Conservation (phyloP, 2,329 filamentous ascomycete genomes). For the Microsporum ferrugineum region DNA sequence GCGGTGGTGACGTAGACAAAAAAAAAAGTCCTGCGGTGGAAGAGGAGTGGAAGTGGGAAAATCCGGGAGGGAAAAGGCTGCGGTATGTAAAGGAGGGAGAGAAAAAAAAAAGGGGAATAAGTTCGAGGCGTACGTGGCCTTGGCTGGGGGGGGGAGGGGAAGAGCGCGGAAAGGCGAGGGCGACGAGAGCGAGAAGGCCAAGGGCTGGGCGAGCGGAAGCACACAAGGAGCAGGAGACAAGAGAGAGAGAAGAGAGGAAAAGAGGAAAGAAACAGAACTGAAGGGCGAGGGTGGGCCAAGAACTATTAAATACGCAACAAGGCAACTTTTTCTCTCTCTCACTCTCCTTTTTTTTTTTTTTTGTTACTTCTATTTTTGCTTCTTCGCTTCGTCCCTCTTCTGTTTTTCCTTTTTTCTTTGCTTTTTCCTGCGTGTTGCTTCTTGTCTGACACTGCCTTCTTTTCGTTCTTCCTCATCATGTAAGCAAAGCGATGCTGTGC, state of each 20-base stretch:
- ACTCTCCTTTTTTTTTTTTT: background rate
- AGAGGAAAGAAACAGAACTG: constrained; percentile 5
- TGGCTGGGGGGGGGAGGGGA: background rate
- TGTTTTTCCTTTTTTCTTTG: background rate
- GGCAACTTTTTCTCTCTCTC: background rate
- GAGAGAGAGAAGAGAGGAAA: background rate
- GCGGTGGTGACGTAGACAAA: too few species aligned
- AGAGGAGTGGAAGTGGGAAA: too few species aligned
- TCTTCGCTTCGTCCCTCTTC: background rate
- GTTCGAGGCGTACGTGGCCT: background rate
- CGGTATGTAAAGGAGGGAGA: background rate
- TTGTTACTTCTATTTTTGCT: background rate
- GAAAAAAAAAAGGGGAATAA: constrained; percentile 3
- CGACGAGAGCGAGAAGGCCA: background rate
- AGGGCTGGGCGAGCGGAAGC: background rate
- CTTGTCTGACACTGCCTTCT: background rate
- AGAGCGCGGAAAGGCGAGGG: background rate
- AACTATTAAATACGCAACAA: background rate
- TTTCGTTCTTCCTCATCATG: background rate
- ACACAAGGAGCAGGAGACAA: background rate
- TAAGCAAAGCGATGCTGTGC: background rate
- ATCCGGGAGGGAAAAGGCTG: too few species aligned
- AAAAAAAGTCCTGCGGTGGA: too few species aligned
- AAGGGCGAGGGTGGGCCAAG: too few species aligned
- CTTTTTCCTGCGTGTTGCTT: background rate